These are phyloP conservation scores for Metschnikowia koreensis DNA, from an alignment of 805 yeast species.

Conservation along the genomic window DNA sequence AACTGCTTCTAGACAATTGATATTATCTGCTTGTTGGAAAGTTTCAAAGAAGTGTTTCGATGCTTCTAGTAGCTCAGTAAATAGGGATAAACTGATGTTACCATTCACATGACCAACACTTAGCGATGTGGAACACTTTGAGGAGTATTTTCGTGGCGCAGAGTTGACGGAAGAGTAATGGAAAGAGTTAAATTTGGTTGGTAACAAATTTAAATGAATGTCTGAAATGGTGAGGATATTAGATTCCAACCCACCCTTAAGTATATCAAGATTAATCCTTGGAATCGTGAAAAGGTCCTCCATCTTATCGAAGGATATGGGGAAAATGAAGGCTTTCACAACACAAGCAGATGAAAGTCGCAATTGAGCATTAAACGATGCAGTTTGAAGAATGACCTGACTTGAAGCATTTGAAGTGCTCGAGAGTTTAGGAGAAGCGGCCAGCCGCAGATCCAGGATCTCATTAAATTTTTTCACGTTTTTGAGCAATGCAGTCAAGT, in stretches of 20 bases:
- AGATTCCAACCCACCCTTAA: constrained; percentile 4
- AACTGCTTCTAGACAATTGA: constrained; percentile 1
- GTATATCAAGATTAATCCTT: constrained; percentile 20
- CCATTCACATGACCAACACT: constrained; percentile 17
- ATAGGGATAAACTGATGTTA: constrained; percentile 1
- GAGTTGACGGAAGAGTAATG: constrained; percentile 4
- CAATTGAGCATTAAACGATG: constrained; percentile 31
- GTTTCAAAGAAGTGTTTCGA: background rate
- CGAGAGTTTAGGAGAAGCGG: background rate
- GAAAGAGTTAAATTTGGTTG: constrained; percentile 22
- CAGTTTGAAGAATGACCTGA: constrained; percentile 40
- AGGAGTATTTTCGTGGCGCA: constrained; percentile 1
- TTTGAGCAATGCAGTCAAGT: constrained; percentile 1
- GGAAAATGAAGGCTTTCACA: constrained; percentile 35
- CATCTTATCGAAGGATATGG: constrained; percentile 43
- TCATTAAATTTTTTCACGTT: constrained; percentile 3
- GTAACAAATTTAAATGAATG: constrained; percentile 27
- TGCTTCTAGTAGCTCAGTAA: constrained; percentile 1
- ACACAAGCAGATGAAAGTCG: constrained; percentile 16
- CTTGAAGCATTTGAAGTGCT: background rate
- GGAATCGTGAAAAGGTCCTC: constrained; percentile 32
- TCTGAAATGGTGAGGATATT: constrained; percentile 23
- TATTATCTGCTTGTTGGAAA: background rate
- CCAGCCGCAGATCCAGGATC: constrained; percentile 1
- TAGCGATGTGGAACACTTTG: constrained; percentile 7